Base-by-base conservation (phyloP, 176 grass and related monocot species). In the Triticum aestivum region DNA sequence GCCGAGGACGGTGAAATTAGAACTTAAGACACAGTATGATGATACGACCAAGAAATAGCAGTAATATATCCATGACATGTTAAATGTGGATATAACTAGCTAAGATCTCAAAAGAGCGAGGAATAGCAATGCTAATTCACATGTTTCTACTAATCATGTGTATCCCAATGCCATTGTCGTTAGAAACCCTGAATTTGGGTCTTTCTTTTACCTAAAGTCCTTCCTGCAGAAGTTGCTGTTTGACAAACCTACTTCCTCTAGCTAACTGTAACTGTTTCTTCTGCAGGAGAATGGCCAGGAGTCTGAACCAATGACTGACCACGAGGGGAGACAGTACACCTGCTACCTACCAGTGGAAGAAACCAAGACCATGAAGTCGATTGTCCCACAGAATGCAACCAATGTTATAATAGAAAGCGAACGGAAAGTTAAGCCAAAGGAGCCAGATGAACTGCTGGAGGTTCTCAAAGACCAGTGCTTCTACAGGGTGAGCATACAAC, bases 401-500 rank as follows among this genome's bases (percentile, higher is more conserved):
- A 99, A 84, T 85, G 20, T 86, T 78, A 89, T 99, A 21, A 44
- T 96, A 86, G 97, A 99, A 87, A 99, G 90, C 75, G 94, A 96
- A 44, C 37, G 70, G 61, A 96, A 87, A 87, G 89, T 94, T 78
- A 90, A 88, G 63, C 75, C 88, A 78, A 99, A 99, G 87, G 95
- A 95, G 27, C 97, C 94, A 64, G 94, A 99, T 87, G 94, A 99
- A 63, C 72, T 99, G 51, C 90, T 99, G 69, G 97, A 99, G 79
- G 20, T 85, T 80, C 76, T 99, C 37, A 96, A 96, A 47, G 97
- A 96, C 47, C 80, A 89, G 65, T 99, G 97, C 78, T 93, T 99
- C 24, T 94, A 99, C 83, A 94, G 88, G 84, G 94, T 99, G 87
- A 79, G 87, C 23, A 65, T 66, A n/a, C 13, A 47, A 29, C 5